Base-by-base conservation (phyloP, 257 asterid genomes). In the Jacaranda copaia region DNA sequence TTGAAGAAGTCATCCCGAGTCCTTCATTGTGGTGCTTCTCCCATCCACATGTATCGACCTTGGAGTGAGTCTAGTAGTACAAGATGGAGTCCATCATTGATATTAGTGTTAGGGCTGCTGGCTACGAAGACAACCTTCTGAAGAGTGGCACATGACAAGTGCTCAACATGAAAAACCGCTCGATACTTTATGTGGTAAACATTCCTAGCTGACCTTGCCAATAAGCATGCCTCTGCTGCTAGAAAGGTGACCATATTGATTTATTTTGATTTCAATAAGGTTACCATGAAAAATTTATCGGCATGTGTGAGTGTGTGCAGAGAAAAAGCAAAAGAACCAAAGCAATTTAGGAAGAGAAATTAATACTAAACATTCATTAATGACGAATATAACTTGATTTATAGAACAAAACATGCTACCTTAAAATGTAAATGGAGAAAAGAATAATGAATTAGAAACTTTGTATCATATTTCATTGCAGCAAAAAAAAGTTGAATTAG, bases 61-160 rank as follows among this genome's bases (percentile, higher is more conserved):
- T 93, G 66, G 92, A 68, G 73, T 93, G 96, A 14, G 89, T 61
- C 97, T 97, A 89, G 84, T 96, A 96, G 78, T 96, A 93, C 68
- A 79, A 57, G 67, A 79, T 46, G 46, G 97, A 85, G 52, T 88
- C 89, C 0, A 78, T 67, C 97, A 96, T 85, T 6, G 94, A 84
- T 20, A 91, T 16, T 64, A 96, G 77, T 12, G 92, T 82, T 36
- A 96, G 81, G 61, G 98, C 97, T 19, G 97, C 98, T 94, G 6
- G 98, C 97, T 12, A 96, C 99, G 80, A 96, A 96, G 12, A 96
- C 97, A 39, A 98, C 99, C 85, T 91, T 90, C 53, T 97, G 91
- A 8, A 96, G 96, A 45, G 91, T 93, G 80, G 98, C 91, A 71
- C 99, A 96, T 0, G 98, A 96, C 68, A 96, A 76, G 84, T 87